These are phyloP conservation scores for Cercophora newfieldiana DNA, from an alignment of 495 filamentous ascomycete species.

Conservation along the genomic window DNA sequence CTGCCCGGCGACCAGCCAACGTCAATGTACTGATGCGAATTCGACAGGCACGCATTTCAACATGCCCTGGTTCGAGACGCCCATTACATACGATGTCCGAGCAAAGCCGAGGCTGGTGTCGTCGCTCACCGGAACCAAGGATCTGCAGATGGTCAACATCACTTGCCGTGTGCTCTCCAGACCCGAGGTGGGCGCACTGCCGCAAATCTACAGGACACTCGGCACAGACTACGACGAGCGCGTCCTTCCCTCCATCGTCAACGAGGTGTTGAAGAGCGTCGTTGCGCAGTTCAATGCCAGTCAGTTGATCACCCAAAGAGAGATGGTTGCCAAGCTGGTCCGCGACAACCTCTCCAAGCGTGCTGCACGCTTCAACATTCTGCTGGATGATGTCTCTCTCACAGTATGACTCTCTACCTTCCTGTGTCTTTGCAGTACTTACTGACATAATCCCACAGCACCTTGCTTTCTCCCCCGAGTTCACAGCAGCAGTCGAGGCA, in stretches of 20 bases:
- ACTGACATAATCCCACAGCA: slow-evolving; percentile 61
- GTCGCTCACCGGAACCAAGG: slow-evolving; percentile 97
- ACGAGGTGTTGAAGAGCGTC: slow-evolving; percentile 97
- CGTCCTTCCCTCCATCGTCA: slow-evolving; percentile 95
- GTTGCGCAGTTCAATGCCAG: slow-evolving; percentile 99
- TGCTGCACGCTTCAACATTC: slow-evolving; percentile 94
- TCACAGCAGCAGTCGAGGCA: slow-evolving; percentile 97
- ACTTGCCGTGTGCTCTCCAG: slow-evolving; percentile 98
- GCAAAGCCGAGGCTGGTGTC: slow-evolving; percentile 95
- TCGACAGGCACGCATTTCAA: slow-evolving; percentile 81
- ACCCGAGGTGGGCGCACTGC: slow-evolving; percentile 82
- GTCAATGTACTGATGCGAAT: background rate
- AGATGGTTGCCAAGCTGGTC: slow-evolving; percentile 89
- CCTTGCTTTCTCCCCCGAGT: slow-evolving; percentile 98
- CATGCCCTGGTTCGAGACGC: slow-evolving; percentile 96
- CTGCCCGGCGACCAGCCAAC: background rate
- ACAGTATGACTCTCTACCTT: slow-evolving; percentile 62
- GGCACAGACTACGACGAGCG: slow-evolving; percentile 96
- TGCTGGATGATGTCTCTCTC: slow-evolving; percentile 94
- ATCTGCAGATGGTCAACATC: slow-evolving; percentile 99
- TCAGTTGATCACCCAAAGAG: slow-evolving; percentile 97
- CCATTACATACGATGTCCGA: slow-evolving; percentile 95
- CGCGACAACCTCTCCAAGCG: slow-evolving; percentile 88
- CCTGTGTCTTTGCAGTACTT: background rate
- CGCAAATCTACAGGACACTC: slow-evolving; percentile 94